A percentile compares a stretch with the other conserved stretches of the same genome.
These are phyloP conservation scores for Rhodotorula babjevae DNA, from an alignment of 768 basidiomycete genomes.

Conservation along the genomic window DNA sequence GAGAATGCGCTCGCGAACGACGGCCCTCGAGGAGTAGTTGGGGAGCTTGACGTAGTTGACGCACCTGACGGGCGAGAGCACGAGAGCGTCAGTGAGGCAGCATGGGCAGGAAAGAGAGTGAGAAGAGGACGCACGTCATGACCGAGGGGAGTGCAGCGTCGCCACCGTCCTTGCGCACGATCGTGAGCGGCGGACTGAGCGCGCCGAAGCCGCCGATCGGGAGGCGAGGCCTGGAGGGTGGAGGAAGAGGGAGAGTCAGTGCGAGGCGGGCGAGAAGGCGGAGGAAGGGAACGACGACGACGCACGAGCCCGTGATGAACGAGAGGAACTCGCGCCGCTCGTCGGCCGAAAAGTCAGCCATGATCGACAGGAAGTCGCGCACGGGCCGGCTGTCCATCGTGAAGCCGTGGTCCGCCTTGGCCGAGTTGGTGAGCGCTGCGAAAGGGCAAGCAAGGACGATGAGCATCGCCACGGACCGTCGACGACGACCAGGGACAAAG, in stretches of 20 bases:
- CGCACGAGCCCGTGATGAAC: slow-evolving; percentile 75
- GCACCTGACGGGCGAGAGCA: not conserved
- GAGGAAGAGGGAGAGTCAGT: not conserved
- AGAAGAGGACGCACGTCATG: slow-evolving; percentile 88
- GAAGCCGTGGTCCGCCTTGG: slow-evolving; percentile 98
- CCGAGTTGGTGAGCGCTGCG: slow-evolving; percentile 73
- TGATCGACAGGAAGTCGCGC: slow-evolving; percentile 75
- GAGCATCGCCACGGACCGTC: not conserved
- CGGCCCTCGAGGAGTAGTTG: slow-evolving; percentile 81
- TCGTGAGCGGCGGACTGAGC: slow-evolving; percentile 85
- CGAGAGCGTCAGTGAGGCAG: not conserved
- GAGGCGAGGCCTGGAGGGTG: slow-evolving; percentile 32
- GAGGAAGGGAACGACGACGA: not conserved
- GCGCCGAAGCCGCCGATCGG: slow-evolving; percentile 74
- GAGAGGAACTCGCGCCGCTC: slow-evolving; percentile 83
- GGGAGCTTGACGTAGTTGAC: slow-evolving; percentile 66
- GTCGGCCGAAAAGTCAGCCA: slow-evolving; percentile 69
- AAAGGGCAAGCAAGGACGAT: not conserved
- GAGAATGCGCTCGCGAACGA: slow-evolving; percentile 75
- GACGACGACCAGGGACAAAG: not conserved
- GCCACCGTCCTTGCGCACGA: slow-evolving; percentile 95
- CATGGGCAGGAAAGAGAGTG: no score
- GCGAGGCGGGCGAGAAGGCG: not conserved
- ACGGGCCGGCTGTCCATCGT: slow-evolving; percentile 90
- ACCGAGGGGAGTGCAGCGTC: slow-evolving; percentile 69